Conservation (phyloP, 345 rosid species). For the Luvunga scandens region DNA sequence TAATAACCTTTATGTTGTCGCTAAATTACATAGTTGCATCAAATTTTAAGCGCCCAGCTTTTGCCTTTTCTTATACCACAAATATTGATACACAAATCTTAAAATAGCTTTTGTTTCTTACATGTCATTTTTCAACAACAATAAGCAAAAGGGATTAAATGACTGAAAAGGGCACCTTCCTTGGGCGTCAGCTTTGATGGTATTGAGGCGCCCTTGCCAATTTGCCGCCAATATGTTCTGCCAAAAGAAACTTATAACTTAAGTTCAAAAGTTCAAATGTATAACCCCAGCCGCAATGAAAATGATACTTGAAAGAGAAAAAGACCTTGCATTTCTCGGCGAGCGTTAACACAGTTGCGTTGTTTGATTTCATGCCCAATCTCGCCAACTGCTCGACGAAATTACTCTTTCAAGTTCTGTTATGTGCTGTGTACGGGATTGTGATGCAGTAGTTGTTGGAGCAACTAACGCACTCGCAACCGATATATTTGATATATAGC, state of each 20-base stretch:
- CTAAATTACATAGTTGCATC: not conserved
- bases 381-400: conserved; percentile 54
- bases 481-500: not conserved
- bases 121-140: not conserved
- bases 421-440: not conserved
- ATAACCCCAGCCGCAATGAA: not conserved
- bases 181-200: conserved; percentile 78
- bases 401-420: conserved; percentile 23
- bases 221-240: conserved; percentile 78
- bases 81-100: not conserved
- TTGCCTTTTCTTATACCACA: not conserved
- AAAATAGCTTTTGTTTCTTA: not conserved
- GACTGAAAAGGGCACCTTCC: conserved; percentile 51
- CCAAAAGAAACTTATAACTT: conserved; percentile 5
- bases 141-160: not conserved
- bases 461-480: not conserved
- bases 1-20: not conserved
- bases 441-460: not conserved
- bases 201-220: conserved; percentile 75
- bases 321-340: conserved; percentile 80
- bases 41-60: not conserved
- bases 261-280: not conserved
- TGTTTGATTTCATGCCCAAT: conserved; percentile 46
- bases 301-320: not conserved
- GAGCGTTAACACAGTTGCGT: conserved; percentile 40